phyloP scores from a whole-genome alignment of 202 grass and related monocot genomes.

The Brachypodium distachyon region DNA sequence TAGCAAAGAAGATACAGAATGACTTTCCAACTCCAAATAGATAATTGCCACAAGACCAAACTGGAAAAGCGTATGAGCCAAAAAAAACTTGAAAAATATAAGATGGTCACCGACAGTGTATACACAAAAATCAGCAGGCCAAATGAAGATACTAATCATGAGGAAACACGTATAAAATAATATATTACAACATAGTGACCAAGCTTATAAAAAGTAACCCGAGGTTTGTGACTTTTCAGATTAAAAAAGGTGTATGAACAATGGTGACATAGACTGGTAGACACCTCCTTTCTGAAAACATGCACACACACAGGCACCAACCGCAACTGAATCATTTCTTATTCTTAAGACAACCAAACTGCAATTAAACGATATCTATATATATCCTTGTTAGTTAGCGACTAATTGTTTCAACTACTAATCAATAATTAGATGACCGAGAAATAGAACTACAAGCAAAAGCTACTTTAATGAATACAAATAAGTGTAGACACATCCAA shows the following conservation, averaged over 20 bases:
- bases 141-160: conserved; percentile 9
- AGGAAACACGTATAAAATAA: conserved; percentile 19
- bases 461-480: neutral
- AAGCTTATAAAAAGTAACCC: conserved; percentile 8
- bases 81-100: conserved; percentile 13
- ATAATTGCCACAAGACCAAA: conserved; percentile 2
- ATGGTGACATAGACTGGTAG: conserved; percentile 4
- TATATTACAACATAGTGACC: conserved; percentile 3
- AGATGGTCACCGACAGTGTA: neutral
- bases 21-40: conserved; percentile 5
- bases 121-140: conserved; percentile 13
- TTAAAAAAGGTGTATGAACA: neutral
- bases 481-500: neutral
- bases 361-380: neutral
- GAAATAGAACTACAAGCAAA: neutral
- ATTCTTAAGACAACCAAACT: conserved; percentile 9
- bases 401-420: conserved; percentile 2
- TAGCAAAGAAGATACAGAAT: conserved; percentile 5
- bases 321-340: conserved; percentile 16
- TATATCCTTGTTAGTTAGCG: conserved; percentile 19
- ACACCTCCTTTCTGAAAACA: conserved; percentile 19
- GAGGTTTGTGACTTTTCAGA: neutral
- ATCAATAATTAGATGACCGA: neutral
- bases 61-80: neutral
- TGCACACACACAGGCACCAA: conserved; percentile 26